These are phyloP conservation scores for Macrolepiota fuliginosa DNA, from an alignment of 768 basidiomycete genomes.

Conservation along the genomic window DNA sequence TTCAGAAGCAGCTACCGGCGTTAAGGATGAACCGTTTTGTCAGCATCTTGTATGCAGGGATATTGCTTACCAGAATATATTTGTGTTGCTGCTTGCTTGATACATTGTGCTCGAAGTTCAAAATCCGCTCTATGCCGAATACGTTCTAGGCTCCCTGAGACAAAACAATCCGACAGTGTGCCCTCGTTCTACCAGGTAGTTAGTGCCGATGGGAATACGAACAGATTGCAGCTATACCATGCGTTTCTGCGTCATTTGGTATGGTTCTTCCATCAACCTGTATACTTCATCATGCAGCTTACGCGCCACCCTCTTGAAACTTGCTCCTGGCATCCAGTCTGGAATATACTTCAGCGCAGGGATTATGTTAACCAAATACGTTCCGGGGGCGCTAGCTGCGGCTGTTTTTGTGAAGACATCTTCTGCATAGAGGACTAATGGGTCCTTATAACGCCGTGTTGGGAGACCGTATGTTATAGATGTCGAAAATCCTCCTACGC, in stretches of 20 bases:
- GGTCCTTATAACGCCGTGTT: background rate
- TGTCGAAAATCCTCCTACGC: background rate
- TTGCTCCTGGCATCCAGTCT: constrained; percentile 13
- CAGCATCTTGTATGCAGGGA: no score
- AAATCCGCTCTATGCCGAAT: background rate
- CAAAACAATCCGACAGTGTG: no score
- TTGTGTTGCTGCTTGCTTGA: background rate
- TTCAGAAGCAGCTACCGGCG: background rate
- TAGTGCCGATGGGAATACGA: background rate
- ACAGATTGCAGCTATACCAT: background rate
- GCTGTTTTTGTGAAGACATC: background rate
- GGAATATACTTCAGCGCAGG: constrained; percentile 9
- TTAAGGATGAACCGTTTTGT: background rate
- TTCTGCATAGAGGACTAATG: background rate
- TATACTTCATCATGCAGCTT: background rate
- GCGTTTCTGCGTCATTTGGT: background rate
- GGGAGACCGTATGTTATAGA: constrained; percentile 7
- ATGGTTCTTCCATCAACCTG: background rate
- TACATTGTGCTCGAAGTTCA: background rate
- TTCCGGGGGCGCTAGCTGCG: background rate
- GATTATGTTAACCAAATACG: constrained; percentile 8
- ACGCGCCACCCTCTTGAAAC: background rate
- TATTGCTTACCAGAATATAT: background rate
- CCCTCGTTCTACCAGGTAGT: background rate
- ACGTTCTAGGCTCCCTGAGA: background rate